Base-by-base conservation (phyloP, 2,329 filamentous ascomycete species). In the Colletotrichum gloeosporioides region DNA sequence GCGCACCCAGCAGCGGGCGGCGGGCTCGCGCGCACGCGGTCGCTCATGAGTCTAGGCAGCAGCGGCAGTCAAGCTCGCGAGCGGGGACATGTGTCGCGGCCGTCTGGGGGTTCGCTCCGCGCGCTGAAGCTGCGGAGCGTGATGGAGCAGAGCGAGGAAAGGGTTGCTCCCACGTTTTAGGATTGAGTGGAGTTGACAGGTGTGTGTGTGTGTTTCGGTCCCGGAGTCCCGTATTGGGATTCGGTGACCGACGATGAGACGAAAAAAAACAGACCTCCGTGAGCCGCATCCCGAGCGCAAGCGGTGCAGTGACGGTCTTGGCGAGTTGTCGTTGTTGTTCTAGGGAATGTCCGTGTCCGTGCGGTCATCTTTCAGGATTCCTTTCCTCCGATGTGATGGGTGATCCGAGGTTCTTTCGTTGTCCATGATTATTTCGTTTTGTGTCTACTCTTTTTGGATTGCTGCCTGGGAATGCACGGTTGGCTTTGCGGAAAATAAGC, bases 41-140 rank as follows among this genome's bases (percentile, higher is more conserved):
- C 66, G 18, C 32, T 59, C 32, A 64, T 61, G 61, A 71, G 71
- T 22, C 29, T 76, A 36, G 68, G 69, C 39, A 59, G 67, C 44
- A 25, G 73, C 25, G 62, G 59, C 1, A 65, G 27, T 31, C 59
- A 32, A 49, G 44, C 39, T 53, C 44, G 53, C 25, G 36, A 64
- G 25, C 44, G 59, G 18, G 31, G 39, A 18, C 69, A 72, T 44
- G 67, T 71, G 65, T 65, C 76, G 62, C 57, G 65, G 74, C 65
- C 62, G 36, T 75, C 75, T 22, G 70, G 66, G 57, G 73, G 77
- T 7, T 80, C 78, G 12, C 31, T 81, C 55, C 75, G 78, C 63
- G 74, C 78, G 8, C 77, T 80, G 39, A 80, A 79, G 65, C 70
- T 80, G 34, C 71, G 70, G 34, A 66, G 73, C 44, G 61, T 77